Base-by-base conservation (phyloP, 331 rosid species). In the Pyrus hybrid region DNA sequence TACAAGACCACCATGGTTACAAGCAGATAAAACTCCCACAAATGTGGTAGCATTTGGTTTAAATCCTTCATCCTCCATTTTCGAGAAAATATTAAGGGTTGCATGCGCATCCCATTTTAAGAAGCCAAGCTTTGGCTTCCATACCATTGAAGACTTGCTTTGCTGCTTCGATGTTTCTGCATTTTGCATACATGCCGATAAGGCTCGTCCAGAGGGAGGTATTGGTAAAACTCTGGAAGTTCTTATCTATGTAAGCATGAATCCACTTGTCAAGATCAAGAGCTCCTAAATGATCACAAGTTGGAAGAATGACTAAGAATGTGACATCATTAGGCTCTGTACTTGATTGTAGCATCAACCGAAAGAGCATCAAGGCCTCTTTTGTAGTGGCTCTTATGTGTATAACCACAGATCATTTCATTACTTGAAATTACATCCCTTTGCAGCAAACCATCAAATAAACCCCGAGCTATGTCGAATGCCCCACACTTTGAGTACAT, bases 201-300 rank as follows among this genome's bases (percentile, higher is more conserved):
- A 93, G 86, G 79, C 96, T 87, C 0, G 96, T 93, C 86, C 79
- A 80, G 47, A 93, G 96, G 51, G 91, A 85, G 75, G 74, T 29
- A 80, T 86, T 93, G 70, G 67, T 80, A 4, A 72, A 76, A 74
- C 53, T 69, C 60, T 72, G 68, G 56, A 87, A 79, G 69, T 88
- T 85, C 65, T 79, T 88, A 84, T 87, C 87, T 11, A 93, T 80
- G 66, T 87, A 91, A 6, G 85, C 89, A 84, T 93, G 97, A 83
- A 90, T 86, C 98, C 96, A 91, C 81, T 90, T 93, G 60, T 94
- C 98, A 75, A 93, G 84, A 71, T 90, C 96, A 74, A 90, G 90
- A 69, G 96, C 93, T 71, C 98, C 98, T 54, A 91, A 85, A 83
- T 73, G 81, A 81, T 96, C 89, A 68, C 97, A 88, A 74, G 93